Evolutionary conservation across 2,329 filamentous ascomycete species (phyloP).

Genomic region (Pseudogymnoascus sp.): DNA sequence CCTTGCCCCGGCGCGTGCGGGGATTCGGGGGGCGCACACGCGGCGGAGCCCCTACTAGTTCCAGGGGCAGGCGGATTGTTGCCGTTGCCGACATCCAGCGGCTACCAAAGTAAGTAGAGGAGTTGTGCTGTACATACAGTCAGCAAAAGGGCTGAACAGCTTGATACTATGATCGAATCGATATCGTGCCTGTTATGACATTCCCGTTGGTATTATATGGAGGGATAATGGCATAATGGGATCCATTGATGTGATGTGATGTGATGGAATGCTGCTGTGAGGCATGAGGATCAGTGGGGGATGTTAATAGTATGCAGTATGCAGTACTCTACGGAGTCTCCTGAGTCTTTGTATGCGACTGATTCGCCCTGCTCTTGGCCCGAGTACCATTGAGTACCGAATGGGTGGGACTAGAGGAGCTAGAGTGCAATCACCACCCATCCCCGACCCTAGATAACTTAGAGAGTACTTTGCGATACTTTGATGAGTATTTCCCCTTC

Average conservation of each 20-base stretch:
- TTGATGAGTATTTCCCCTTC: too few species aligned
- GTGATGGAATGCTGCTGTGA: background rate
- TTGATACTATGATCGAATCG: background rate
- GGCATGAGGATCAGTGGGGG: background rate
- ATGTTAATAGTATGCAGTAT: background rate
- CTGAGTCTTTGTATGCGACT: too few species aligned
- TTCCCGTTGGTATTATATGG: background rate
- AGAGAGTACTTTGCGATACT: background rate
- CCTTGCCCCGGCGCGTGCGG: background rate
- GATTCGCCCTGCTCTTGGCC: background rate
- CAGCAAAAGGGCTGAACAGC: background rate
- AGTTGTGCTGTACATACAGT: background rate
- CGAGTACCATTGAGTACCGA: background rate
- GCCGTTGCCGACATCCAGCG: constrained; percentile 2
- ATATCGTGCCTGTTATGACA: background rate
- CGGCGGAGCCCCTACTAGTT: constrained; percentile 2
- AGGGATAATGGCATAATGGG: background rate
- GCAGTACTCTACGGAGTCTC: background rate
- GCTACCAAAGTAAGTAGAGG: background rate
- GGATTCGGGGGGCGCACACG: constrained; percentile 4
- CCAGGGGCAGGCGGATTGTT: background rate
- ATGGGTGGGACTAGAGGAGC: background rate
- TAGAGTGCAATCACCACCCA: constrained; percentile 1
- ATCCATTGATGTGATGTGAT: background rate
- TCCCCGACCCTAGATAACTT: background rate